phyloP scores from a whole-genome alignment of 805 yeast genomes.

The Yamadazyma tumulicola region DNA sequence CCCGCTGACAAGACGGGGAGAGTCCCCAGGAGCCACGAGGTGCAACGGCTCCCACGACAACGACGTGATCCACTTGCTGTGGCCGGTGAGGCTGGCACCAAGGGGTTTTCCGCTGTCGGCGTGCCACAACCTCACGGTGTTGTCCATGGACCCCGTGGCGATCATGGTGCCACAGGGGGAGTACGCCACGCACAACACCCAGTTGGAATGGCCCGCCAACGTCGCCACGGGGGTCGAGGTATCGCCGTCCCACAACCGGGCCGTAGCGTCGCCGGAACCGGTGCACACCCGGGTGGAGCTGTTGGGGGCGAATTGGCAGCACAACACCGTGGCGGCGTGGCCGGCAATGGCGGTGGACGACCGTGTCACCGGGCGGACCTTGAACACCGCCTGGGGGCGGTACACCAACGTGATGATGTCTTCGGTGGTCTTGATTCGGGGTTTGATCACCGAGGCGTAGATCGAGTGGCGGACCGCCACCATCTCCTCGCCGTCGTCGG shows the following conservation, averaged over 20 bases:
- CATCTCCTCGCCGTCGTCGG: slow-evolving; percentile 35
- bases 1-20: slow-evolving; percentile 74
- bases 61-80: slow-evolving; percentile 84
- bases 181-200: slow-evolving; percentile 92
- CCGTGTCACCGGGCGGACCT: slow-evolving; percentile 86
- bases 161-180: slow-evolving; percentile 87
- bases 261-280: slow-evolving; percentile 95
- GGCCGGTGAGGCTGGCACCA: slow-evolving; percentile 78
- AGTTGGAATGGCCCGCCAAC: slow-evolving; percentile 79
- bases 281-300: slow-evolving; percentile 83
- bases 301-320: slow-evolving; percentile 91
- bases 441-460: slow-evolving; percentile 78
- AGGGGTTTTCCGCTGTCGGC: slow-evolving; percentile 65
- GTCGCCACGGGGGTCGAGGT: slow-evolving; percentile 88
- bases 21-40: slow-evolving; percentile 59
- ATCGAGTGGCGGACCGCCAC: slow-evolving; percentile 77
- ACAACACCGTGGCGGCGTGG: slow-evolving; percentile 89
- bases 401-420: slow-evolving; percentile 87
- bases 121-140: slow-evolving; percentile 85
- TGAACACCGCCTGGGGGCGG: slow-evolving; percentile 93
- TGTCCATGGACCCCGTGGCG: slow-evolving; percentile 97
- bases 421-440: slow-evolving; percentile 85
- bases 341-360: slow-evolving; percentile 92
- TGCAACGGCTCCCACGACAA: slow-evolving; percentile 95
- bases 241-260: slow-evolving; percentile 94